These are phyloP conservation scores for Colletotrichum liriopes DNA, from an alignment of 2,329 filamentous ascomycete genomes.

Conservation along the genomic window DNA sequence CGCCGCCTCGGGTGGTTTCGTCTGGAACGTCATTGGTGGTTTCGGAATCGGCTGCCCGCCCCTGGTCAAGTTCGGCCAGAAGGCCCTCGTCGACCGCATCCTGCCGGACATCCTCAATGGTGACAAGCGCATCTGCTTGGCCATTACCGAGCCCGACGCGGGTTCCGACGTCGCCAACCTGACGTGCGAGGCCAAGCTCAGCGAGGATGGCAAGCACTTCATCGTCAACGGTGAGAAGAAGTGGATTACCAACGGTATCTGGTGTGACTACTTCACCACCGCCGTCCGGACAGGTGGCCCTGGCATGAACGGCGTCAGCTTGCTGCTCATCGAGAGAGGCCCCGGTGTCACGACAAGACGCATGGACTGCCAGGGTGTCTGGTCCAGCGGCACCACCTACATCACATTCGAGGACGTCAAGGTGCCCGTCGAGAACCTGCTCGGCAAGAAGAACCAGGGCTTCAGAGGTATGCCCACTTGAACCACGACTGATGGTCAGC, in stretches of 20 bases:
- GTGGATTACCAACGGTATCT: constrained; percentile 99
- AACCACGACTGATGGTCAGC: background rate
- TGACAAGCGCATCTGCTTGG: constrained; percentile 97
- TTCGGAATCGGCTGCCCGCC: constrained; percentile 96
- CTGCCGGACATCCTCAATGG: constrained; percentile 89
- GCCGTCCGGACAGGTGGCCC: constrained; percentile 90
- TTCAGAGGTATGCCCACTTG: constrained; percentile 77
- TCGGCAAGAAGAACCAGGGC: constrained; percentile 98
- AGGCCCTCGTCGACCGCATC: constrained; percentile 87
- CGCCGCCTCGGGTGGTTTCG: constrained; percentile 89
- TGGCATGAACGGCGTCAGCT: constrained; percentile 93
- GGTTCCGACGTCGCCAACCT: constrained; percentile 96
- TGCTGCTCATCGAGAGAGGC: constrained; percentile 92
- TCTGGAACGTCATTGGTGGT: constrained; percentile 98
- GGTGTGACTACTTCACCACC: constrained; percentile 97
- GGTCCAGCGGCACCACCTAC: constrained; percentile 95
- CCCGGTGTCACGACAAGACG: constrained; percentile 92
- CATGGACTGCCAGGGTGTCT: constrained; percentile 99
- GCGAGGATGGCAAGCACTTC: constrained; percentile 97
- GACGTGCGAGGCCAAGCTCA: constrained; percentile 95
- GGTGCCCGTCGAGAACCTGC: constrained; percentile 98
- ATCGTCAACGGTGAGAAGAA: constrained; percentile 99
- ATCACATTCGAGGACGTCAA: constrained; percentile 99
- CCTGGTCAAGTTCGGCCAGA: constrained; percentile 91
- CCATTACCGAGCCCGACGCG: constrained; percentile 97